Percentiles rank a stretch among this genome's conserved stretches.
These are phyloP conservation scores for Ophiorrhiza pumila DNA, from an alignment of 257 asterid genomes.

Conservation along the genomic window DNA sequence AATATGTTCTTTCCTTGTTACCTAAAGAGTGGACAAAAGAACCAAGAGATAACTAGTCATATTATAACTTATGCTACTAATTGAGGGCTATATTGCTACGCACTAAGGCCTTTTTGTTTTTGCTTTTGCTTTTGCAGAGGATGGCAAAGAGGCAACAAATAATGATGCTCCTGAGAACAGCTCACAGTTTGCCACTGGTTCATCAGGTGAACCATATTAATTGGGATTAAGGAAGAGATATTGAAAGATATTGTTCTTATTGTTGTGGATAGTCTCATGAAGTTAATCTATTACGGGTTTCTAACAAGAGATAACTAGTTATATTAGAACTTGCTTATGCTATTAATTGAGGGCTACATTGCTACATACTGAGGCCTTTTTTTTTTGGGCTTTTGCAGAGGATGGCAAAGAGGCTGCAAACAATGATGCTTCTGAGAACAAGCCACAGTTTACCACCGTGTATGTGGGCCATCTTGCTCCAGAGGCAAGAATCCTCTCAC, in stretches of 20 bases:
- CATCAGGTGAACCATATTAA: conserved; percentile 39
- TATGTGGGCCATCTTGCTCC: conserved; percentile 95
- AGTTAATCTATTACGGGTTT: not conserved
- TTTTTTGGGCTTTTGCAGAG: conserved; percentile 51
- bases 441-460: conserved; percentile 83
- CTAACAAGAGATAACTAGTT: too few relatives aligned
- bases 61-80: not conserved
- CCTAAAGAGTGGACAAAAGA: not conserved
- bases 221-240: too few relatives aligned
- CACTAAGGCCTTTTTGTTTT: conserved; percentile 10
- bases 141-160: conserved; percentile 66
- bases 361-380: not conserved
- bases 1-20: not conserved
- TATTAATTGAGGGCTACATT: not conserved
- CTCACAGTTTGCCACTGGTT: conserved; percentile 82
- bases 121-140: conserved; percentile 73
- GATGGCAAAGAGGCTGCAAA: conserved; percentile 73
- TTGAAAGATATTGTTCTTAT: not conserved
- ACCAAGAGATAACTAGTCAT: not conserved
- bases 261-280: not conserved
- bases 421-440: conserved; percentile 82
- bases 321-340: not conserved
- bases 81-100: too few relatives aligned
- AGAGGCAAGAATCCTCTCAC: conserved; percentile 46
- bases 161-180: conserved; percentile 86